These are phyloP conservation scores for Alternaria sp. DNA, from an alignment of 2,329 filamentous ascomycete species.

Conservation along the genomic window DNA sequence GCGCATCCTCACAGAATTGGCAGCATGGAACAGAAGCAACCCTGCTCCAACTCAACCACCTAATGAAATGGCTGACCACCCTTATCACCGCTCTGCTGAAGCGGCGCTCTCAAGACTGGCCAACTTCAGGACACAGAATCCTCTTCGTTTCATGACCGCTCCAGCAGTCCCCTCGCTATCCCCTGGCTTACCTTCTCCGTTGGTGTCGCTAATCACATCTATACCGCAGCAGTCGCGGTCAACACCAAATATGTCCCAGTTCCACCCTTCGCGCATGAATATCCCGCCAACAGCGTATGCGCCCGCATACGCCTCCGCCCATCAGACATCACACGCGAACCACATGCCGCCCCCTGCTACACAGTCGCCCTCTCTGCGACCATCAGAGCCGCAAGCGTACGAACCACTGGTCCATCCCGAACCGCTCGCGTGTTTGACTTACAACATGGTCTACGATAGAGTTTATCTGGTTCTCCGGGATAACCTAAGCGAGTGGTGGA, in stretches of 20 bases:
- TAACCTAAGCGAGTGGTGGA: conserved; percentile 3
- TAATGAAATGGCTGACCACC: not conserved
- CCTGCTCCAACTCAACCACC: not conserved
- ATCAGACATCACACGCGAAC: not conserved
- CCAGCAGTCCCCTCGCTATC: not conserved
- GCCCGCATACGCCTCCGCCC: not conserved
- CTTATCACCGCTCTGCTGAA: not conserved
- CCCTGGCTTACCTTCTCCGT: not conserved
- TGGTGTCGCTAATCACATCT: not conserved
- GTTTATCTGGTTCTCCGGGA: conserved; percentile 5
- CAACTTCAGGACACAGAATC: not conserved
- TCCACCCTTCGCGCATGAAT: not conserved
- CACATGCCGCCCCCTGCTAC: not conserved
- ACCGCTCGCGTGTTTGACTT: conserved; percentile 4
- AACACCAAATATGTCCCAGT: not conserved
- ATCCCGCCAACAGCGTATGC: not conserved
- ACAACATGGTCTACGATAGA: conserved; percentile 3
- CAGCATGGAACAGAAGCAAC: not conserved
- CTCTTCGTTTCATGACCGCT: not conserved
- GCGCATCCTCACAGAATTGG: not conserved
- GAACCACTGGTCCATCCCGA: not conserved
- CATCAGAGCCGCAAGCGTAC: not conserved
- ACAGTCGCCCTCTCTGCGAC: not conserved
- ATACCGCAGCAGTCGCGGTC: not conserved
- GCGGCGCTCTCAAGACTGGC: not conserved